Conservation (phyloP, 2,329 filamentous ascomycete genomes). For the Torrubiellomyces zombiae region DNA sequence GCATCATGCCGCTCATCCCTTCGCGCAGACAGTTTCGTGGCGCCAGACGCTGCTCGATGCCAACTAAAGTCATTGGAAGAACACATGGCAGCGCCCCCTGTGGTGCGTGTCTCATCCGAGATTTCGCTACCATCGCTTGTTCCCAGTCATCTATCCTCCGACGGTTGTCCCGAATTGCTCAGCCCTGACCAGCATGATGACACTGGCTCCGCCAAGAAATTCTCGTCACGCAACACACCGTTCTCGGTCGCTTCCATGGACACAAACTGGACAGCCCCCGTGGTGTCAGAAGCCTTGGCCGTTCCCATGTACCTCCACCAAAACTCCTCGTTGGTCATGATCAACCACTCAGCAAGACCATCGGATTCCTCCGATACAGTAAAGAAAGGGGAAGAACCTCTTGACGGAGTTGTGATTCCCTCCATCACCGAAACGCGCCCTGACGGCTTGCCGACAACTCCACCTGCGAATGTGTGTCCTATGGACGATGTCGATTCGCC, state of each 20-base stretch:
- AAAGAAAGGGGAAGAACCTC: slow-evolving; percentile 8
- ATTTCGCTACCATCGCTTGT: too few species aligned
- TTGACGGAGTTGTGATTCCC: slow-evolving; percentile 14
- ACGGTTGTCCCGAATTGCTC: slow-evolving; percentile 14
- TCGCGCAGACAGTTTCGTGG: too few species aligned
- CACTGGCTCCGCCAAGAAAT: slow-evolving; percentile 32
- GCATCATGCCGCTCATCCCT: slow-evolving; percentile 36
- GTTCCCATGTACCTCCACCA: slow-evolving; percentile 48
- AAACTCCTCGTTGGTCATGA: slow-evolving; percentile 45
- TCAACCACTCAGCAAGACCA: slow-evolving; percentile 36
- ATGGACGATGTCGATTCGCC: slow-evolving; percentile 43
- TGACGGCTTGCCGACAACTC: slow-evolving; percentile 29
- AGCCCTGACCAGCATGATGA: slow-evolving; percentile 36
- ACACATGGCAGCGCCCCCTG: too few species aligned
- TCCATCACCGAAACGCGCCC: slow-evolving; percentile 22
- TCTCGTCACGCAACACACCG: slow-evolving; percentile 41
- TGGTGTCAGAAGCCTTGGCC: slow-evolving; percentile 45
- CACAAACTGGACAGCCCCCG: slow-evolving; percentile 42
- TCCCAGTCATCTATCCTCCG: too few species aligned
- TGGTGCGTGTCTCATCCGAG: too few species aligned
- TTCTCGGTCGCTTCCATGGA: slow-evolving; percentile 46
- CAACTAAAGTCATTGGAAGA: too few species aligned
- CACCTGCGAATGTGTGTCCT: slow-evolving; percentile 30
- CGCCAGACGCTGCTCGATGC: too few species aligned
- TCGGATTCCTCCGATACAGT: slow-evolving; percentile 25